phyloP scores from a whole-genome alignment of 192 early-diverging fungal genomes.

The Phycomyces nitens region DNA sequence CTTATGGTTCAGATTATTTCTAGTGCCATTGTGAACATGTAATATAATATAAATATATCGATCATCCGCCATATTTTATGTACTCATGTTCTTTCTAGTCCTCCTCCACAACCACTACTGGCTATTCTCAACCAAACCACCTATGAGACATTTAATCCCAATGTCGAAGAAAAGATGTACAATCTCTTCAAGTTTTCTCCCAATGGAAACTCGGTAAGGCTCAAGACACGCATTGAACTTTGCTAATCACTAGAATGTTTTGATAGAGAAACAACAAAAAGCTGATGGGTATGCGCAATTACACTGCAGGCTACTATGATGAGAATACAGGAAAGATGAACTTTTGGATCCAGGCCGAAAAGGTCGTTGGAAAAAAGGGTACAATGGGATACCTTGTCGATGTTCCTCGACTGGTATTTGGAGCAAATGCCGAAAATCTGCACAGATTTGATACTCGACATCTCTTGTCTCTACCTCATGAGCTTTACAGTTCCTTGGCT shows the following conservation, averaged over 20 bases:
- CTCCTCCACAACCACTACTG: conserved; percentile 70
- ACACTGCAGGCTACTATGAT: conserved; percentile 31
- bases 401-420: conserved; percentile 35
- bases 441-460: conserved; percentile 13
- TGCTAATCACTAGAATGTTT: no score
- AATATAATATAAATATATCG: neutral
- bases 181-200: conserved; percentile 66
- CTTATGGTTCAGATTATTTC: conserved; percentile 81
- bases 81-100: conserved; percentile 28
- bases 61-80: no score
- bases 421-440: conserved; percentile 21
- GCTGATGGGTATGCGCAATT: conserved; percentile 35
- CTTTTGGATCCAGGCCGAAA: conserved; percentile 37
- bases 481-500: neutral
- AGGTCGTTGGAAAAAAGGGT: conserved; percentile 29
- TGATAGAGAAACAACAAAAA: conserved; percentile 31
- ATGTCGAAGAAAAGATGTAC: conserved; percentile 71
- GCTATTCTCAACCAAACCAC: conserved; percentile 60
- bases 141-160: conserved; percentile 51
- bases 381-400: conserved; percentile 37
- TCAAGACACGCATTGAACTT: no score
- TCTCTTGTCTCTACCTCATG: neutral
- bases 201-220: conserved; percentile 49
- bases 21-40: conserved; percentile 75
- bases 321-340: conserved; percentile 25